Conservation (phyloP, 805 yeast genomes). For the Schwanniomyces sp. region DNA sequence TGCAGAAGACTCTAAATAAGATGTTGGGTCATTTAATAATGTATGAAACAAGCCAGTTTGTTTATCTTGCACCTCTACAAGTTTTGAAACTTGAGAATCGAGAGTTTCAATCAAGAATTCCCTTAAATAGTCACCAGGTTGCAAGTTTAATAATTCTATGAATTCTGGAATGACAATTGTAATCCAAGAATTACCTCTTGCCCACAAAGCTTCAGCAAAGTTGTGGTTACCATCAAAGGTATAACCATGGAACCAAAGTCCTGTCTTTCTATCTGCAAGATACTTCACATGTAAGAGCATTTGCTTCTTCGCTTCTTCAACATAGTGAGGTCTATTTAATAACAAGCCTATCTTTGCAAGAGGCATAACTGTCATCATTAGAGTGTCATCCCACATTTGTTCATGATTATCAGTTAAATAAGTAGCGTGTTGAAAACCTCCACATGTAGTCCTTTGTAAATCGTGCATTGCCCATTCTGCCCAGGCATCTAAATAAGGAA, state of each 20-base stretch:
- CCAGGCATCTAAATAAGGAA: conserved; percentile 32
- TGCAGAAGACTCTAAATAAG: conserved; percentile 32
- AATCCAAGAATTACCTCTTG: conserved; percentile 36
- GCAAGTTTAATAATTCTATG: conserved; percentile 26
- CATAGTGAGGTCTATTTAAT: conserved; percentile 25
- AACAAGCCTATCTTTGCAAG: conserved; percentile 30
- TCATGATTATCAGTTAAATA: conserved; percentile 25
- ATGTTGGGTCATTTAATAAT: conserved; percentile 25
- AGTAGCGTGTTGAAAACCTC: conserved; percentile 36
- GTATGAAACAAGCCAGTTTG: conserved; percentile 34
- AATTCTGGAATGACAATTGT: conserved; percentile 37
- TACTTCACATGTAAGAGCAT: conserved; percentile 31
- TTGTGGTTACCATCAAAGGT: conserved; percentile 24
- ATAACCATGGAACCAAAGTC: conserved; percentile 35
- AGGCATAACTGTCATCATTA: conserved; percentile 39
- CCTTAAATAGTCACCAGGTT: conserved; percentile 25
- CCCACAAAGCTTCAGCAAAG: conserved; percentile 31
- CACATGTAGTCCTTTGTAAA: conserved; percentile 27
- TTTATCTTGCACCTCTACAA: conserved; percentile 23
- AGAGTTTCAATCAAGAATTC: conserved; percentile 25
- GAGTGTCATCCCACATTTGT: conserved; percentile 31
- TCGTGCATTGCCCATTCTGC: conserved; percentile 33
- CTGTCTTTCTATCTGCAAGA: conserved; percentile 26
- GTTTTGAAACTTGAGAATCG: conserved; percentile 26
- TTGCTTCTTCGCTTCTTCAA: conserved; percentile 34